phyloP scores from a whole-genome alignment of 1,284 basidiomycete genomes.

The Leccinum huronense region DNA sequence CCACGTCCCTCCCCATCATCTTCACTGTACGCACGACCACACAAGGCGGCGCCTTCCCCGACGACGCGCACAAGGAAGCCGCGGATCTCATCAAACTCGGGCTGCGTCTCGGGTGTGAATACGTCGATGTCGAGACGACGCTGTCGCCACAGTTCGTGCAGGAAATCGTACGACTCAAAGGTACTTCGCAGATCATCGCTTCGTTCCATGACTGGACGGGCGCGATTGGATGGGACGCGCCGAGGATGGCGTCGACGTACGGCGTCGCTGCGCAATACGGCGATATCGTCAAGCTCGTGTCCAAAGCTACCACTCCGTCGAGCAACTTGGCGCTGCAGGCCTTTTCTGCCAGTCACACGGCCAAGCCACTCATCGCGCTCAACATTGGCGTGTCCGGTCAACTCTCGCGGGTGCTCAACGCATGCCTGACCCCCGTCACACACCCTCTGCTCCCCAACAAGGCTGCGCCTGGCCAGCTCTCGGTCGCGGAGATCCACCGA shows the following conservation, averaged over 20 bases:
- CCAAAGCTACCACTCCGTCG: conserved; percentile 71
- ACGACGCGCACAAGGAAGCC: conserved; percentile 71
- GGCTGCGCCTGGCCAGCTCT: conserved; percentile 92
- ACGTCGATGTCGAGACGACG: conserved; percentile 88
- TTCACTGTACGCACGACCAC: conserved; percentile 87
- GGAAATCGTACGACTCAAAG: conserved; percentile 59
- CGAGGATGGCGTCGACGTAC: conserved; percentile 69
- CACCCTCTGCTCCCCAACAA: conserved; percentile 81
- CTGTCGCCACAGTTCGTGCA: conserved; percentile 66
- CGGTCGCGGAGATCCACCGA: conserved; percentile 82
- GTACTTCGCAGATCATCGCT: conserved; percentile 79
- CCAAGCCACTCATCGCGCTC: conserved; percentile 88
- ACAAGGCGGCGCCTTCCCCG: conserved; percentile 93
- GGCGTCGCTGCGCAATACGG: conserved; percentile 65
- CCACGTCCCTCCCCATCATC: conserved; percentile 83
- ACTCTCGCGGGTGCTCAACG: conserved; percentile 86
- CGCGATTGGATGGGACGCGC: conserved; percentile 77
- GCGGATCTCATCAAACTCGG: conserved; percentile 80
- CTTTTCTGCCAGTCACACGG: conserved; percentile 58
- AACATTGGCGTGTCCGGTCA: conserved; percentile 93
- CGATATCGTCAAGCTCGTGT: conserved; percentile 92
- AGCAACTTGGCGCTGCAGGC: conserved; percentile 82
- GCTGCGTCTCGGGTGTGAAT: conserved; percentile 85
- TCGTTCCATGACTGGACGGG: conserved; percentile 97
- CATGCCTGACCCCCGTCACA: conserved; percentile 85